These are phyloP conservation scores for Pelargonium cotyledonis DNA, from an alignment of 441 rosid genomes.

Conservation along the genomic window DNA sequence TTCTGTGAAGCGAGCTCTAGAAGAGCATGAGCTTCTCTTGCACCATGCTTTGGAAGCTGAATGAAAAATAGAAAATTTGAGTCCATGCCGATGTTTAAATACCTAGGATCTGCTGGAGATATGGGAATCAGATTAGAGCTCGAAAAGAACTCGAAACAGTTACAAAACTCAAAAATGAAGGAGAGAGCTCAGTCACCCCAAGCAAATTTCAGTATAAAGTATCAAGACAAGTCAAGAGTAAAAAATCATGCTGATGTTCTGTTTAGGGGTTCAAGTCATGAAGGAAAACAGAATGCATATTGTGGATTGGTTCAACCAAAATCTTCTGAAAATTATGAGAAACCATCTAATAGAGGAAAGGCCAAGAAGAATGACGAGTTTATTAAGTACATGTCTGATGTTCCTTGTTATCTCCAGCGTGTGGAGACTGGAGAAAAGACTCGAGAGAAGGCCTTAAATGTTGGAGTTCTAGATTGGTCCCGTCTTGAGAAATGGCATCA, in stretches of 20 bases:
- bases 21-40: not conserved
- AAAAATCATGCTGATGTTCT: slow-evolving; percentile 18
- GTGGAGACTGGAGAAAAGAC: slow-evolving; percentile 33
- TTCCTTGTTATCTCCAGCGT: slow-evolving; percentile 63
- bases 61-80: slow-evolving; percentile 15
- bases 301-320: slow-evolving; percentile 28
- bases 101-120: slow-evolving; percentile 15
- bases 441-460: slow-evolving; percentile 61
- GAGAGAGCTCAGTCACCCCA: slow-evolving; percentile 29
- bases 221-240: slow-evolving; percentile 31
- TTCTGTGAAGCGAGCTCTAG: not conserved
- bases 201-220: slow-evolving; percentile 23
- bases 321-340: slow-evolving; percentile 23
- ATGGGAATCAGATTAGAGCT: slow-evolving; percentile 25
- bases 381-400: slow-evolving; percentile 58
- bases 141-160: slow-evolving; percentile 30
- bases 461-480: slow-evolving; percentile 86
- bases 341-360: slow-evolving; percentile 25
- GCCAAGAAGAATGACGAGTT: slow-evolving; percentile 45
- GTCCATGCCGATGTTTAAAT: slow-evolving; percentile 11
- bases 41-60: slow-evolving; percentile 20
- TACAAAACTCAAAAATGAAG: slow-evolving; percentile 29
- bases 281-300: slow-evolving; percentile 18
- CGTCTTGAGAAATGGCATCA: slow-evolving; percentile 50
- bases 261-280: slow-evolving; percentile 19